Evolutionary conservation across 2,329 filamentous ascomycete genomes (phyloP), one percentile per base, ranked within the genome.

Genomic region (Neopestalotiopsis clavispora): DNA sequence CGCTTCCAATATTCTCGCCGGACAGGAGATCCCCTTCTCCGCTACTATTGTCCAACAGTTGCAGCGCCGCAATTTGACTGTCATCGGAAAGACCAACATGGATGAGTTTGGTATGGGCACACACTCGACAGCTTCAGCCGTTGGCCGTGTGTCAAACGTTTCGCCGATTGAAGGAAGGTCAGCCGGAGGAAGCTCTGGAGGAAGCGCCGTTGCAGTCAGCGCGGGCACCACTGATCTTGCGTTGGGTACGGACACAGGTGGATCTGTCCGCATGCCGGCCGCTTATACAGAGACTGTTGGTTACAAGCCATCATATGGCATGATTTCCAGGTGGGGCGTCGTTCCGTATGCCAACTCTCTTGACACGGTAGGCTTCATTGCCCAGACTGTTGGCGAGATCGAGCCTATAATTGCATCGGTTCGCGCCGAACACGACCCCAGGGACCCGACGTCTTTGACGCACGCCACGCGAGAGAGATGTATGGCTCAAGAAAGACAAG

Each of bases 51-150:
- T 97, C 42, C 82, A 85, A 65, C 87, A 91, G 74, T 85, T 98
- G 42, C 86, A 87, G 68, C 78, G 83, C 34, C 85, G 87, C 4
- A 92, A 91, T 57, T 90, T 89, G 5, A 79, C 86, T 5, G 79
- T 95, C 1, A 85, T 90, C 1, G 92, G 92, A 6, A 97, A 97
- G 80, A 95, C 94, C 2, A 97, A 97, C 78, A 90, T 98, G 85
- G 96, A 98, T 81, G 96, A 97, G 78, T 97, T 97, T 78, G 94
- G 95, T 34, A 97, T 97, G 95, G 94, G 94, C 2, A 97, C 94
- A 9, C 91, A 97, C 77, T 92, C 91, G 1, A 86, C 85, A 23
- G 83, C 91, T 75, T 94, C 94, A 0, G 81, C 85, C 67, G 89
- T 91, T 74, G 93, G 92, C 1, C 78, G 88, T 1, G 92, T 95